phyloP scores from a whole-genome alignment of 2,329 filamentous ascomycete genomes.

The Bretziella fagacearum region DNA sequence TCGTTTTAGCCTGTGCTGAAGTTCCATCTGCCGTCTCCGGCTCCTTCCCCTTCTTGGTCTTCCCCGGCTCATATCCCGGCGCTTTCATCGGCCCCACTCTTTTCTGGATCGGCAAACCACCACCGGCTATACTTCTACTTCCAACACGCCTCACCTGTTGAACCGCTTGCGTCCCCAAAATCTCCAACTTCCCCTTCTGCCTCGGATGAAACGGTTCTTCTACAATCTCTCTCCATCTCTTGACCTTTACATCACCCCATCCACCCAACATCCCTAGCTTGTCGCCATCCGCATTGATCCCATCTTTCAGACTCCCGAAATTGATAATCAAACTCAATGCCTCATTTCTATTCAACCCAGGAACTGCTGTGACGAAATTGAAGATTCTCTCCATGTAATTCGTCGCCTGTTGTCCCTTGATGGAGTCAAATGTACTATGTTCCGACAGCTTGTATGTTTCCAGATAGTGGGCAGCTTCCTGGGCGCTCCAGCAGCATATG shows the following conservation, averaged over 20 bases:
- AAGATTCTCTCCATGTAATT: constrained; percentile 74
- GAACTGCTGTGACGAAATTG: constrained; percentile 80
- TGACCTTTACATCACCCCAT: constrained; percentile 92
- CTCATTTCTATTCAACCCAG: constrained; percentile 88
- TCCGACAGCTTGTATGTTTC: constrained; percentile 93
- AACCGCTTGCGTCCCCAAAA: constrained; percentile 6
- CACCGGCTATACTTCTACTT: not conserved
- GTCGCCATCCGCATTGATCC: constrained; percentile 74
- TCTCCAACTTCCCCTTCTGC: constrained; percentile 41
- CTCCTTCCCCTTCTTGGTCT: not conserved
- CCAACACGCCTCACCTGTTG: not conserved
- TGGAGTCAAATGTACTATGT: constrained; percentile 61
- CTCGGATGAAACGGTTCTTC: constrained; percentile 70
- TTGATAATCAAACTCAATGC: constrained; percentile 77
- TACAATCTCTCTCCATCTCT: constrained; percentile 65
- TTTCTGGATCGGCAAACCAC: not conserved
- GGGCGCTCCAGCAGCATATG: constrained; percentile 84
- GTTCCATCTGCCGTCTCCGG: not conserved
- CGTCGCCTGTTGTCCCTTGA: constrained; percentile 68
- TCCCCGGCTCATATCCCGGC: not conserved
- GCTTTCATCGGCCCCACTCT: not conserved
- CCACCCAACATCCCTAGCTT: constrained; percentile 71
- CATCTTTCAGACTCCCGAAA: constrained; percentile 76
- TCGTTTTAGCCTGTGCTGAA: too few species aligned
- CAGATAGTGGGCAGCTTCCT: constrained; percentile 83